phyloP scores from a whole-genome alignment of 2,329 filamentous ascomycete species.

The Curvularia lunata region DNA sequence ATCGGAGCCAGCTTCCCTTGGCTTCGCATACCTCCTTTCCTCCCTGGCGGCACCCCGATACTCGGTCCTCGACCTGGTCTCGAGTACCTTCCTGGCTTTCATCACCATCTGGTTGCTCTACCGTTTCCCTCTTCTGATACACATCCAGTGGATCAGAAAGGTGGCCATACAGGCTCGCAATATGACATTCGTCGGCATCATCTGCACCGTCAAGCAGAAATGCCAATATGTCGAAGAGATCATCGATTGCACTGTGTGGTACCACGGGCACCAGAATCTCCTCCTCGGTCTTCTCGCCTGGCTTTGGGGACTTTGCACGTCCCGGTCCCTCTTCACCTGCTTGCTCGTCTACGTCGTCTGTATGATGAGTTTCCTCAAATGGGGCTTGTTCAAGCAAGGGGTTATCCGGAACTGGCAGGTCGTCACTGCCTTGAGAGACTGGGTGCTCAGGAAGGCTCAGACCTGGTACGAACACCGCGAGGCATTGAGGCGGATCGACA shows the following conservation, averaged over 20 bases:
- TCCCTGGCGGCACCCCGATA: slow-evolving; percentile 1
- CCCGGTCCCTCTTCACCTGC: background rate
- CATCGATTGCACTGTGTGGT: too few relatives aligned
- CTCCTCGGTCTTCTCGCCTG: background rate
- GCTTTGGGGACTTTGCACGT: background rate
- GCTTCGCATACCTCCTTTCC: background rate
- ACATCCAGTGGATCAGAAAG: background rate
- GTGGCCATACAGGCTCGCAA: too few relatives aligned
- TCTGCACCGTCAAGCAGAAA: too few relatives aligned
- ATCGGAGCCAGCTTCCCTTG: too few relatives aligned
- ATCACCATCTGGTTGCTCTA: background rate
- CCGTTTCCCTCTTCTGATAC: background rate
- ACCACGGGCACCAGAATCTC: background rate
- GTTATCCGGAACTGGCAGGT: background rate
- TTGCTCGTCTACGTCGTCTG: background rate
- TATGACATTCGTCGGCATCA: too few relatives aligned
- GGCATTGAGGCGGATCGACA: slow-evolving; percentile 7
- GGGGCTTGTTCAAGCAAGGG: background rate
- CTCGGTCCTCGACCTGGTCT: slow-evolving; percentile 4
- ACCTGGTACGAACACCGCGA: slow-evolving; percentile 3
- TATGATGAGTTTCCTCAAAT: background rate
- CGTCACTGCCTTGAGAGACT: too few relatives aligned
- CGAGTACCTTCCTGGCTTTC: background rate
- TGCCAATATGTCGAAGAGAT: too few relatives aligned
- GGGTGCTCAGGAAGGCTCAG: too few relatives aligned